Base-by-base conservation (phyloP, 2,329 filamentous ascomycete species). In the Xylariaceae sp. region DNA sequence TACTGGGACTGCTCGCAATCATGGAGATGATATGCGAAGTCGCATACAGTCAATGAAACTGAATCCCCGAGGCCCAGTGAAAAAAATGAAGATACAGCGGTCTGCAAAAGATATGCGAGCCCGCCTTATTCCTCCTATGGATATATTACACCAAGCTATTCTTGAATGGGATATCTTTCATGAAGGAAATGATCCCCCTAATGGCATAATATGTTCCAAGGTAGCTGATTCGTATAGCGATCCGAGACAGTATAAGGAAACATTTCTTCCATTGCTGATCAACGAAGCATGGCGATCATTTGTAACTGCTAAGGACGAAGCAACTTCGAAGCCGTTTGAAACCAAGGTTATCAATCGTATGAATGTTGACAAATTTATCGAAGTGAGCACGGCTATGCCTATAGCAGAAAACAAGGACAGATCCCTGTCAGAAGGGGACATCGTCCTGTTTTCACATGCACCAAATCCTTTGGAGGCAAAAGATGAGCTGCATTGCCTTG, bases 251-350 rank as follows among this genome's bases (percentile, higher is more conserved):
- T 99, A 99, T 69, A 90, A 95, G 69, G 81, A 84, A 54, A 96
- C 92, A 0, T 99, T 99, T 72, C 87, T 95, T 61, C 92, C 93
- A 5, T 79, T 99, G 18, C 80, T 99, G 27, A 85, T 94, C 24
- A 87, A 96, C 21, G 94, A 99, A 76, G 93, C 93, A 24, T 99
- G 94, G 94, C 89, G 95, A 68, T 89, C 90, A 4, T 94, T 99
- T 69, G 87, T 95, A 44, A 92, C 91, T 43, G 84, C 90, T 16
- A 92, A 92, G 69, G 91, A 97, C 66, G 94, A 99, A 71, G 84
- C 87, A 41, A 89, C 83, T 16, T 85, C 86, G 59, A 91, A 88
- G 67, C 78, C 90, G 0, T 95, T 96, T 66, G 91, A 92, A 55
- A 85, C 97, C 71, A 95, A 92, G 67, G 83, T 99, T 47, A 83